These are phyloP conservation scores for Acorus gramineus DNA, from an alignment of 106 monocot genomes.

Conservation along the genomic window DNA sequence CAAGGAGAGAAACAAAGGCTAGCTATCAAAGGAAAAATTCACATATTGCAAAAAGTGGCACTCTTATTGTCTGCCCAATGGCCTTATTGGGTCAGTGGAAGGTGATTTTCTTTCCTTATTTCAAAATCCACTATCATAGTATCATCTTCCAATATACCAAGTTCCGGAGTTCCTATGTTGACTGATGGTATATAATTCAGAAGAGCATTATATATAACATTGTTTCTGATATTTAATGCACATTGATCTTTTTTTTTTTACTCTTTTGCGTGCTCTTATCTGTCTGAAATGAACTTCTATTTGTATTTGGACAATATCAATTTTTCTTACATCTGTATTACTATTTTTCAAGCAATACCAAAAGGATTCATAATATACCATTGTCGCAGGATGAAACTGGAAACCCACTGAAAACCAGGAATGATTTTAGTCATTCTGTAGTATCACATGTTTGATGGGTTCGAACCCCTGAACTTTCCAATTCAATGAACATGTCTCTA, in stretches of 20 bases:
- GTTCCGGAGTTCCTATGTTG: no score
- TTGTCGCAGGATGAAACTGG: conserved; percentile 60
- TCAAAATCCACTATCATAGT: no score
- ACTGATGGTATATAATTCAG: no score
- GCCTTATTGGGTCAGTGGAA: conserved; percentile 95
- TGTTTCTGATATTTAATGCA: background rate
- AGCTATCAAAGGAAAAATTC: background rate
- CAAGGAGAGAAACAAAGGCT: background rate
- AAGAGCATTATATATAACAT: no score
- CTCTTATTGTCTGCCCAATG: conserved; percentile 93
- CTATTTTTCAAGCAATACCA: no score
- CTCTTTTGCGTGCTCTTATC: background rate
- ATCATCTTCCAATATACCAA: no score
- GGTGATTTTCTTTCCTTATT: conserved; percentile 18
- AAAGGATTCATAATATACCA: no score
- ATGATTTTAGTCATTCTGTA: conserved; percentile 70
- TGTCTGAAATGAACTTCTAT: no score
- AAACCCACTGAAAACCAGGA: conserved; percentile 54
- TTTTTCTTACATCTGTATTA: no score
- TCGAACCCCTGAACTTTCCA: no score
- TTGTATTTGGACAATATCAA: no score
- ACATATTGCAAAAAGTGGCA: conserved; percentile 52
- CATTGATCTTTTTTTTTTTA: background rate
- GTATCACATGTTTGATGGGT: conserved; percentile 9
- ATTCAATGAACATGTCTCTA: no score